Evolutionary conservation across 139 green algal species (phyloP).

Genomic region (Auxenochlorella pyrenoidosa): DNA sequence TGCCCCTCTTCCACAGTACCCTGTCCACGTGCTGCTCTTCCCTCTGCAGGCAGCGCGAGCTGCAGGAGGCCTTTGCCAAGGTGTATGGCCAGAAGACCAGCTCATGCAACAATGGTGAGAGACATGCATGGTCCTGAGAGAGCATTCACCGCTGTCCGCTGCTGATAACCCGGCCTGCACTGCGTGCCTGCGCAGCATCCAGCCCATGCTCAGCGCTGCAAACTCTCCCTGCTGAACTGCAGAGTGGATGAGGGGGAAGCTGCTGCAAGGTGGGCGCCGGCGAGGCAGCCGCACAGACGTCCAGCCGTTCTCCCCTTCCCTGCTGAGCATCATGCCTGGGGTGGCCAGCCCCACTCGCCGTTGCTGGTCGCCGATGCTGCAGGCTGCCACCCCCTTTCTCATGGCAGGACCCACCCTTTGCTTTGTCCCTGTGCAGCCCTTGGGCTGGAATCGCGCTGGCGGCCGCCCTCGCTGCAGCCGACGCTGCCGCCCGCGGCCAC

Average conservation of each 20-base stretch:
- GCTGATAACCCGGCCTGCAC: not conserved
- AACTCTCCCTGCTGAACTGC: not conserved
- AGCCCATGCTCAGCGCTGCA: too few species aligned
- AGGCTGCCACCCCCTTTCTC: not conserved
- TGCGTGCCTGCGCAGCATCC: not conserved
- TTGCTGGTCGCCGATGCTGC: not conserved
- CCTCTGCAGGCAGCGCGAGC: conserved; percentile 30
- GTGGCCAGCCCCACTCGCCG: not conserved
- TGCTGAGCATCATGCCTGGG: not conserved
- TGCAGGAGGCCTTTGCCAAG: conserved; percentile 13
- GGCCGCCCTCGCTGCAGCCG: not conserved
- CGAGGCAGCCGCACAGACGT: not conserved
- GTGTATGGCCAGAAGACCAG: conserved; percentile 4
- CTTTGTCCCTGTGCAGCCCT: not conserved
- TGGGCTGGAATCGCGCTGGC: conserved; percentile 12
- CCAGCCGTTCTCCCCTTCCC: not conserved
- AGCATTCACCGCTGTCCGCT: not conserved
- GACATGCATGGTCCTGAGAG: not conserved
- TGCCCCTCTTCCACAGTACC: not conserved
- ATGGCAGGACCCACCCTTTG: not conserved
- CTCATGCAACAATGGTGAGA: conserved; percentile 33
- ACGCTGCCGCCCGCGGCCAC: not conserved
- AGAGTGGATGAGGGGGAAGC: conserved; percentile 36
- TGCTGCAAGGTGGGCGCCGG: conserved; percentile 21
- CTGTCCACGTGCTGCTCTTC: too few species aligned